Percentiles rank a stretch among this genome's conserved stretches.
Conservation (phyloP, 2,329 filamentous ascomycete species). For the Aureobasidium sp. region DNA sequence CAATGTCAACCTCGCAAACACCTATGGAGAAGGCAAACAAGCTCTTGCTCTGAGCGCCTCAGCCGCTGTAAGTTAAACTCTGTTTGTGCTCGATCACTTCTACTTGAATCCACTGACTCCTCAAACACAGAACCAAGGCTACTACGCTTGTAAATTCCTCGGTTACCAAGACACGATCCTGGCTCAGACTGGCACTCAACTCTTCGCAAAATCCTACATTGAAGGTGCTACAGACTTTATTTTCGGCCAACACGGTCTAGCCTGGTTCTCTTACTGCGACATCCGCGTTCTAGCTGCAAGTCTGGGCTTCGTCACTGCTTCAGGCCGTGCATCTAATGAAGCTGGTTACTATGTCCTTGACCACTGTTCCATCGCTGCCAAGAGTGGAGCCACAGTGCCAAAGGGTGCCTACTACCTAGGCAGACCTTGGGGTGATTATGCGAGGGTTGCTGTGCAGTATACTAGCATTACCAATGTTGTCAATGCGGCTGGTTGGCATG, state of each 20-base stretch:
- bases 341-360: slow-evolving; percentile 51
- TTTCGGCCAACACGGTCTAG: slow-evolving; percentile 47
- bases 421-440: slow-evolving; percentile 47
- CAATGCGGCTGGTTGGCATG: slow-evolving; percentile 52
- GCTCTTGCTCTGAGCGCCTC: slow-evolving; percentile 49
- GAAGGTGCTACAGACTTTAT: slow-evolving; percentile 55
- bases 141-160: slow-evolving; percentile 50
- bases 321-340: slow-evolving; percentile 36
- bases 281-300: slow-evolving; percentile 40
- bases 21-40: slow-evolving; percentile 43
- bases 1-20: slow-evolving; percentile 54
- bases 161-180: slow-evolving; percentile 53
- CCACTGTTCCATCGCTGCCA: slow-evolving; percentile 42
- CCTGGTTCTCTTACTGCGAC: slow-evolving; percentile 47
- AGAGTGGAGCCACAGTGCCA: slow-evolving; percentile 32
- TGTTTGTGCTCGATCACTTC: no score
- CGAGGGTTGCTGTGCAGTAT: slow-evolving; percentile 47
- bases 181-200: slow-evolving; percentile 44
- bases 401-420: slow-evolving; percentile 44
- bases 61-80: slow-evolving; percentile 27
- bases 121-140: slow-evolving; percentile 43
- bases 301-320: slow-evolving; percentile 40
- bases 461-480: slow-evolving; percentile 49
- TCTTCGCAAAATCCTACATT: slow-evolving; percentile 52
- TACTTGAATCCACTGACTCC: neutral